Conservation (phyloP, 352 stramenopile species). For the Phytopythium boreale region DNA sequence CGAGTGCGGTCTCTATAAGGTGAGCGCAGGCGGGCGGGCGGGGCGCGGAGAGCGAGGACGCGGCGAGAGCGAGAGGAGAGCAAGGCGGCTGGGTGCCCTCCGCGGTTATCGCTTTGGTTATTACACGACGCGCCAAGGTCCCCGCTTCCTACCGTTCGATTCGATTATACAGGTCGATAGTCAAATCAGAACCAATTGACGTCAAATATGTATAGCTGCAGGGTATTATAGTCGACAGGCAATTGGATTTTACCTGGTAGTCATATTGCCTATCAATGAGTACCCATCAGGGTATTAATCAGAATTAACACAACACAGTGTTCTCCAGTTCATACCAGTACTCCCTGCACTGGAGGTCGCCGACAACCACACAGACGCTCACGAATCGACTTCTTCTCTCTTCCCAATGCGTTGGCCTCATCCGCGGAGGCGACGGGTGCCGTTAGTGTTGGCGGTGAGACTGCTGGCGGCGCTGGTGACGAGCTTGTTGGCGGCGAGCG, state of each 20-base stretch:
- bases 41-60: background rate
- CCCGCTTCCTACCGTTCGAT: slow-evolving; percentile 6
- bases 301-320: background rate
- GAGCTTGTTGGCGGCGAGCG: slow-evolving; percentile 2
- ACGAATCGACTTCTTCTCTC: background rate
- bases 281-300: background rate
- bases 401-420: background rate
- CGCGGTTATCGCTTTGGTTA: background rate
- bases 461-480: background rate
- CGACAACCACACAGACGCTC: background rate
- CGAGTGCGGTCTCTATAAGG: background rate
- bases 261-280: background rate
- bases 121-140: background rate
- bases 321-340: background rate
- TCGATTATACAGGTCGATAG: background rate
- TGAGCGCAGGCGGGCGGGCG: background rate
- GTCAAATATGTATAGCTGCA: background rate
- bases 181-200: background rate
- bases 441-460: background rate
- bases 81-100: background rate
- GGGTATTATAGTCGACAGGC: too few species aligned
- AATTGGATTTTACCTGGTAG: background rate
- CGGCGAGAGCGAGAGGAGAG: background rate
- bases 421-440: background rate
- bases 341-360: background rate